Conservation (phyloP, 2,329 filamentous ascomycete species). For the Geoglossum cookeanum region DNA sequence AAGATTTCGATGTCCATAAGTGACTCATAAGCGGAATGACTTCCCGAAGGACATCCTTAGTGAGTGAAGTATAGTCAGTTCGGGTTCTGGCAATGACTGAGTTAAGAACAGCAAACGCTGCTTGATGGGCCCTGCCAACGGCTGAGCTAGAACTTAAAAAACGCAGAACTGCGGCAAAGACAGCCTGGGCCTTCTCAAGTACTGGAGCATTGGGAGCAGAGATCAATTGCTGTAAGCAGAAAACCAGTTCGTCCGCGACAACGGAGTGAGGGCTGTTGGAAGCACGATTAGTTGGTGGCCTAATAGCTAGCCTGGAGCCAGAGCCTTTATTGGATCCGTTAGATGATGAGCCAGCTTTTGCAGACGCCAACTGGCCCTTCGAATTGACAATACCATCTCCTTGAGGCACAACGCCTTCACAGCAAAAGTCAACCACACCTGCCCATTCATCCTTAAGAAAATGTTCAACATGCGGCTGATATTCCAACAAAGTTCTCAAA, state of each 20-base stretch:
- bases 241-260: conserved; percentile 35
- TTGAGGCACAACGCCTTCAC: conserved; percentile 31
- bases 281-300: neutral
- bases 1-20: conserved; percentile 58
- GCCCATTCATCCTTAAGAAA: conserved; percentile 52
- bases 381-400: neutral
- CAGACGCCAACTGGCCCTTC: neutral
- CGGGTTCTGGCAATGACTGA: conserved; percentile 43
- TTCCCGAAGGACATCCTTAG: conserved; percentile 37
- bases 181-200: conserved; percentile 31
- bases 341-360: neutral
- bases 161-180: conserved; percentile 37
- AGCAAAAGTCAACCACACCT: conserved; percentile 49
- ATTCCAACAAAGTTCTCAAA: conserved; percentile 48
- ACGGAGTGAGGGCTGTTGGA: conserved; percentile 10
- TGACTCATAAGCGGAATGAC: conserved; percentile 52
- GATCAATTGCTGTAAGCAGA: conserved; percentile 45
- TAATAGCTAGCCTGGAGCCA: neutral
- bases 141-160: conserved; percentile 42
- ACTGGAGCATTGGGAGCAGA: conserved; percentile 50
- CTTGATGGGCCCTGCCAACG: conserved; percentile 45
- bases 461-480: conserved; percentile 63
- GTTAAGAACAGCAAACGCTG: conserved; percentile 62
- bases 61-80: conserved; percentile 47
- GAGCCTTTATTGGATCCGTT: neutral